Percentiles rank a stretch among this genome's conserved stretches.
Conservation (phyloP, 2,329 filamentous ascomycete species). For the Trichoderma lentiforme region DNA sequence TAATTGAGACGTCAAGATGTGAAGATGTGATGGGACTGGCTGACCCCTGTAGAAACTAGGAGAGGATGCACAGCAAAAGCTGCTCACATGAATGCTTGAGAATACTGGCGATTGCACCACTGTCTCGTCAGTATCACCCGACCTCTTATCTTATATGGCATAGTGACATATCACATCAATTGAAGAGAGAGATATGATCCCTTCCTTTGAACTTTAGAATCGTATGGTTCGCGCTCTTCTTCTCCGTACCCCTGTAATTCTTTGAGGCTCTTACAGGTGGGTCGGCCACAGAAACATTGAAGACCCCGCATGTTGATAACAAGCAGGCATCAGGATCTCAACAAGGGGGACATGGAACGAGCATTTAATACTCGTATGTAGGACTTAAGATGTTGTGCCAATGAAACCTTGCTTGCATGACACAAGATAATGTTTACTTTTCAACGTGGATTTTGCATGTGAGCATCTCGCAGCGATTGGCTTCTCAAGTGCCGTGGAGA, state of each 20-base stretch:
- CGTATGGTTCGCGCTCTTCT: not conserved
- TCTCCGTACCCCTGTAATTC: not conserved
- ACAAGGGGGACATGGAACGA: not conserved
- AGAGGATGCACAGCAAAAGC: not conserved
- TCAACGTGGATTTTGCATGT: not conserved
- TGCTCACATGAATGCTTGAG: not conserved
- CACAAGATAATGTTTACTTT: not conserved
- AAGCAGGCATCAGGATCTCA: not conserved
- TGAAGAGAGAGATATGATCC: not conserved
- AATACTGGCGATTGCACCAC: not conserved
- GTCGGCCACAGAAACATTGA: not conserved
- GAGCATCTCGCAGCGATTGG: not conserved
- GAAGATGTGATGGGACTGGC: not conserved
- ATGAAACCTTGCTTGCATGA: not conserved
- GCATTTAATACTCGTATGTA: not conserved
- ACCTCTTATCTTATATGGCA: not conserved
- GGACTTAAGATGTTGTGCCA: not conserved
- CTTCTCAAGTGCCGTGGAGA: not conserved
- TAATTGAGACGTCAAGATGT: not conserved
- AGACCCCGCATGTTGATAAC: not conserved
- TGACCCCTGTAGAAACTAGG: not conserved
- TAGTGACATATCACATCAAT: not conserved
- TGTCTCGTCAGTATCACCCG: accelerated
- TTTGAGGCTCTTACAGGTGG: not conserved
- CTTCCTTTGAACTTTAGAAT: accelerated